These are phyloP conservation scores for Aspergillus pseudoviridinutans DNA, from an alignment of 2,329 filamentous ascomycete genomes.

Conservation along the genomic window DNA sequence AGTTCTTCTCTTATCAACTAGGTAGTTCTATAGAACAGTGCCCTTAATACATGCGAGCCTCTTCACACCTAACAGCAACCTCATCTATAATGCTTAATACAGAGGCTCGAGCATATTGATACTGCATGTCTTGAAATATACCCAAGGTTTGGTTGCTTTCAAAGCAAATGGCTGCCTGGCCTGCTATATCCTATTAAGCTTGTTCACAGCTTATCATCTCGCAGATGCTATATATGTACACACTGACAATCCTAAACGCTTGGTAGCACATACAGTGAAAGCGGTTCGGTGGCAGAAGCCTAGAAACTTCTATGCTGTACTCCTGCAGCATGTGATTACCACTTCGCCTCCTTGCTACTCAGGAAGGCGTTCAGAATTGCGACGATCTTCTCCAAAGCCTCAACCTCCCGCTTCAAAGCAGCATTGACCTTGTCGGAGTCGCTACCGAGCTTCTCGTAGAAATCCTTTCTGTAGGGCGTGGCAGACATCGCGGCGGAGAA, in stretches of 20 bases:
- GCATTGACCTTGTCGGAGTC: constrained; percentile 53
- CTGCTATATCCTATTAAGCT: not conserved
- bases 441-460: constrained; percentile 75
- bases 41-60: not conserved
- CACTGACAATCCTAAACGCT: not conserved
- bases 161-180: not conserved
- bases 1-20: not conserved
- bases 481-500: constrained; percentile 92
- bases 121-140: not conserved
- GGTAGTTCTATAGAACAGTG: not conserved
- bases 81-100: not conserved
- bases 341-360: constrained; percentile 50
- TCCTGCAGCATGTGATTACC: constrained; percentile 24
- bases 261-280: not conserved
- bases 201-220: not conserved
- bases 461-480: constrained; percentile 88
- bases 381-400: constrained; percentile 72
- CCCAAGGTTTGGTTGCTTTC: not conserved
- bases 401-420: constrained; percentile 68
- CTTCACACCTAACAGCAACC: not conserved
- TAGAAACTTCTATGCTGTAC: not conserved
- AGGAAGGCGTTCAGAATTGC: constrained; percentile 67
- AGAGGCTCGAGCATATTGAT: not conserved
- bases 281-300: not conserved
- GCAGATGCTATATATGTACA: not conserved